Percentiles rank a stretch among this genome's conserved stretches.
Evolutionary conservation across 495 filamentous ascomycete genomes (phyloP).

Genomic region (Elaphomyces granulatus): DNA sequence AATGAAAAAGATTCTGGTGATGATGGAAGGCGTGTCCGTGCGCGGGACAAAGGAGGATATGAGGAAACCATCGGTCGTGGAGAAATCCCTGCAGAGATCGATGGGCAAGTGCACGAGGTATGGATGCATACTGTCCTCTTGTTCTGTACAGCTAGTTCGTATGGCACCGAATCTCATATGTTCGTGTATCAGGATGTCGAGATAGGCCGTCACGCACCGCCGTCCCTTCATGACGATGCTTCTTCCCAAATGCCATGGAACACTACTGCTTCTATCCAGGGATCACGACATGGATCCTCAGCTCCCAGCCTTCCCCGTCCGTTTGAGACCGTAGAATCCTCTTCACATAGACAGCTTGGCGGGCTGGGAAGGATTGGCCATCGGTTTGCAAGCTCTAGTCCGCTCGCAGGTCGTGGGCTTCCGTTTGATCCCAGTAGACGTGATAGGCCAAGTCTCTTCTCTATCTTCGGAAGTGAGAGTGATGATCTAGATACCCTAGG

Average conservation of each 20-base stretch:
- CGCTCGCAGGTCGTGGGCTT: slow-evolving; percentile 42
- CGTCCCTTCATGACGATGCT: slow-evolving; percentile 40
- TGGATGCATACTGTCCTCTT: not conserved
- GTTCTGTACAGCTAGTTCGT: not conserved
- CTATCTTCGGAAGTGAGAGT: slow-evolving; percentile 18
- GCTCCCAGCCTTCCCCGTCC: slow-evolving; percentile 25
- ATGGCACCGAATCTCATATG: not conserved
- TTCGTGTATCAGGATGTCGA: slow-evolving; percentile 34
- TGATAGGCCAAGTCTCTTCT: slow-evolving; percentile 21
- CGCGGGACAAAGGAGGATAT: slow-evolving; percentile 14
- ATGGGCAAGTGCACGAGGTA: slow-evolving; percentile 6
- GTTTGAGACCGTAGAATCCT: slow-evolving; percentile 39
- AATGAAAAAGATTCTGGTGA: slow-evolving; percentile 20
- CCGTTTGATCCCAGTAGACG: slow-evolving; percentile 11
- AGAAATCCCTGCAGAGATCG: too few relatives aligned
- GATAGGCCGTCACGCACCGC: slow-evolving; percentile 43
- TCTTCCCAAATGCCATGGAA: slow-evolving; percentile 61
- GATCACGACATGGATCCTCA: slow-evolving; percentile 34
- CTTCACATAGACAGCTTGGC: slow-evolving; percentile 22
- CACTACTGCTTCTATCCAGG: slow-evolving; percentile 42
- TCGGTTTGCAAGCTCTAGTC: slow-evolving; percentile 45
- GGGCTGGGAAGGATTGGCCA: slow-evolving; percentile 21
- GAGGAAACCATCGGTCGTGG: too few relatives aligned
- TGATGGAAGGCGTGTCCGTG: slow-evolving; percentile 33
- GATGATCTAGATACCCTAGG: slow-evolving; percentile 31